Conservation (phyloP, 202 grass and related monocot species). For the Schoenoplectus tabernaemontani region DNA sequence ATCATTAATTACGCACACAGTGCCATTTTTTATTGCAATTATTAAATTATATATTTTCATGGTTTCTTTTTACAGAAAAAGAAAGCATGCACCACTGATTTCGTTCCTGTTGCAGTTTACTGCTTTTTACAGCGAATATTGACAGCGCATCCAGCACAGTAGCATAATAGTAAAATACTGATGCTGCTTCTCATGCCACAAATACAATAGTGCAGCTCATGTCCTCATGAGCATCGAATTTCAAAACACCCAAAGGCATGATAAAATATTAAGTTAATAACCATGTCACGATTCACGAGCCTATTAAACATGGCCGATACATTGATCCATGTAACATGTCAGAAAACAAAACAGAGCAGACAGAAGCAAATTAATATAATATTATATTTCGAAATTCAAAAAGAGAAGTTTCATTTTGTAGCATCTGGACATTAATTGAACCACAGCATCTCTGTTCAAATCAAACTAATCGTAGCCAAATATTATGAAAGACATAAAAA, state of each 20-base stretch:
- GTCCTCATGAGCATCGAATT: neutral
- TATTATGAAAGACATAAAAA: neutral
- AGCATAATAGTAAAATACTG: neutral
- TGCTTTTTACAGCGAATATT: neutral
- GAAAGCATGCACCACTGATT: neutral
- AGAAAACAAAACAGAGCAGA: neutral
- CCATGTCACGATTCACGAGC: neutral
- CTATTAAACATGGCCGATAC: neutral
- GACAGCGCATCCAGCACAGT: neutral
- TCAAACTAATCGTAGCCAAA: neutral
- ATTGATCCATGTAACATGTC: no score
- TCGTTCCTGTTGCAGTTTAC: neutral
- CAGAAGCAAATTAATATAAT: conserved; percentile 1
- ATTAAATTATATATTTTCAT: neutral
- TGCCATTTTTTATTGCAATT: neutral
- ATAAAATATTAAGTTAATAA: conserved; percentile 6
- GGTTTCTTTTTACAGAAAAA: neutral
- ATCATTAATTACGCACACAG: neutral
- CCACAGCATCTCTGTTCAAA: neutral
- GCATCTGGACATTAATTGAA: conserved; percentile 7
- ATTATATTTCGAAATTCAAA: neutral
- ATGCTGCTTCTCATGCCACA: neutral
- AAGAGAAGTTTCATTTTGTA: conserved; percentile 9
- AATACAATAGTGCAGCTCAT: neutral
- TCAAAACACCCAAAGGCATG: neutral